Evolutionary conservation across 805 yeast genomes (phyloP).

Genomic region (Limtongia smithiae): DNA sequence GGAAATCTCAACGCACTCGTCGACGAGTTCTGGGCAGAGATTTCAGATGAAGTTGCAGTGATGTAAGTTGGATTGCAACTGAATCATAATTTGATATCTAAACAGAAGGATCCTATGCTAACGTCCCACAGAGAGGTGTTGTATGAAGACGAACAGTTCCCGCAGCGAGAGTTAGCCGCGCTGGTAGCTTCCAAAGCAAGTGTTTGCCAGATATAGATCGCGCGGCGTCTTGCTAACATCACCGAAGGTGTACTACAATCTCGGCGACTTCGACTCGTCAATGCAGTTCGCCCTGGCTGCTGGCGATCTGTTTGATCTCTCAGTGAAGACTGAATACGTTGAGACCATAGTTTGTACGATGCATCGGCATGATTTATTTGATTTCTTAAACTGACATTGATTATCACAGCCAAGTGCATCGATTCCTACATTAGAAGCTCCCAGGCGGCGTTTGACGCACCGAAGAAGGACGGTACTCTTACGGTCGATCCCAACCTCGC

Average conservation of each 20-base stretch:
- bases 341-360: conserved; percentile 76
- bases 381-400: background rate
- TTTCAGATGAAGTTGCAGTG: conserved; percentile 81
- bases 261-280: conserved; percentile 90
- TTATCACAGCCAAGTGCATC: conserved; percentile 63
- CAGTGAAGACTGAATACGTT: conserved; percentile 75
- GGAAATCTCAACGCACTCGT: conserved; percentile 74
- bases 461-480: conserved; percentile 13
- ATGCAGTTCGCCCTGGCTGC: conserved; percentile 86
- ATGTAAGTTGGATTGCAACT: conserved; percentile 40
- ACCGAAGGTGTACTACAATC: conserved; percentile 58
- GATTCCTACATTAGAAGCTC: conserved; percentile 71
- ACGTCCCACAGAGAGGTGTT: conserved; percentile 59
- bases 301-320: conserved; percentile 70
- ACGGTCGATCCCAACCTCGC: conserved; percentile 55
- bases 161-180: conserved; percentile 80
- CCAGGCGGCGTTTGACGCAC: conserved; percentile 39
- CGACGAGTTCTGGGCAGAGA: conserved; percentile 95
- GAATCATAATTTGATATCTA: background rate
- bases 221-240: background rate
- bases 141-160: conserved; percentile 78
- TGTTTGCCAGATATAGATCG: background rate
- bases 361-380: background rate
- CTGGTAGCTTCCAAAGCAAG: conserved; percentile 79
- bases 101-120: background rate